Conservation (phyloP, 805 yeast genomes). For the Metschnikowia gelsemii region DNA sequence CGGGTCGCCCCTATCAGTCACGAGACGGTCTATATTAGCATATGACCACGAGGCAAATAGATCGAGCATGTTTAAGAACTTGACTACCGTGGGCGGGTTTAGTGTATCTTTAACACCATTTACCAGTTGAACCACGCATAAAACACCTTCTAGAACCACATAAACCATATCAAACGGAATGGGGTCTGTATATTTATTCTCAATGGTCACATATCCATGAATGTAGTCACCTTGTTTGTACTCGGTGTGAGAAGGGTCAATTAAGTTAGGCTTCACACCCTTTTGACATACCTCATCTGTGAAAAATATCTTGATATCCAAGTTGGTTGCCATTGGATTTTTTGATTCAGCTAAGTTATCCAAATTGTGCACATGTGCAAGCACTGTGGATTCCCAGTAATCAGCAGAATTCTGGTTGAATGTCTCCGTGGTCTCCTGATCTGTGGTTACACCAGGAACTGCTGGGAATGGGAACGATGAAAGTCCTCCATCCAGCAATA, state of each 20-base stretch:
- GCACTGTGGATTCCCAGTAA: slow-evolving; percentile 40
- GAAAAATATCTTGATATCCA: slow-evolving; percentile 35
- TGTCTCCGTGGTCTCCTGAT: slow-evolving; percentile 12
- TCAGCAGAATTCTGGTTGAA: slow-evolving; percentile 19
- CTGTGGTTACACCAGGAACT: slow-evolving; percentile 2
- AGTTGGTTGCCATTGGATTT: slow-evolving; percentile 23
- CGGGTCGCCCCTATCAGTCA: slow-evolving; percentile 33
- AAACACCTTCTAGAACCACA: slow-evolving; percentile 41
- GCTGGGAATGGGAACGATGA: slow-evolving; percentile 19
- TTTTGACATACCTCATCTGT: slow-evolving; percentile 41
- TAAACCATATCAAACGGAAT: slow-evolving; percentile 46
- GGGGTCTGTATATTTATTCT: slow-evolving; percentile 31
- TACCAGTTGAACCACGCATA: slow-evolving; percentile 29
- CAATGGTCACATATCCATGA: slow-evolving; percentile 44
- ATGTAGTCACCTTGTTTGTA: slow-evolving; percentile 43
- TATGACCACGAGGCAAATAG: slow-evolving; percentile 46
- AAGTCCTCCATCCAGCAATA: slow-evolving; percentile 6
- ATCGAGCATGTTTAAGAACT: slow-evolving; percentile 44
- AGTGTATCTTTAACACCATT: slow-evolving; percentile 24
- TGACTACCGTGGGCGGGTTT: slow-evolving; percentile 31
- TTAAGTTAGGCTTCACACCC: slow-evolving; percentile 35
- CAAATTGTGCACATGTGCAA: slow-evolving; percentile 42
- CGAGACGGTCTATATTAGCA: slow-evolving; percentile 35
- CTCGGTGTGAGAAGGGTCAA: slow-evolving; percentile 35
- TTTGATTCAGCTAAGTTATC: slow-evolving; percentile 29